Base-by-base conservation (phyloP, 768 basidiomycete species). In the Leccinum longicurvipes region DNA sequence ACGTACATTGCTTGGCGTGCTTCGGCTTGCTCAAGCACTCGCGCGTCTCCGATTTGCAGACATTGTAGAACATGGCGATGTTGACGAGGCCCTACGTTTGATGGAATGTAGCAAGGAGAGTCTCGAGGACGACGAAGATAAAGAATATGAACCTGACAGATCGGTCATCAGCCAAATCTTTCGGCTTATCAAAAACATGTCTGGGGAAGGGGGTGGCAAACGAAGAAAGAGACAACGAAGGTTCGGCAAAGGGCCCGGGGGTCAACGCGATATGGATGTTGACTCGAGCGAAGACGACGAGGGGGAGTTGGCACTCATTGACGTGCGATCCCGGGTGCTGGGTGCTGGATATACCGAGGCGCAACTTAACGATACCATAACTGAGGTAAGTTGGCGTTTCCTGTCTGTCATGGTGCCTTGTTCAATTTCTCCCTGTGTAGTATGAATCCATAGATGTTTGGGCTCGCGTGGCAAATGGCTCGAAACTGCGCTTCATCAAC, bases 51-150 rank as follows among this genome's bases (percentile, higher is more conserved):
- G 96, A 34, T 92, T 87, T 74, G 82, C 89, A 50, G 83, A 88
- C 64, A 75, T 75, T 2, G 97, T 98, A 39, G 85, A 85, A 48
- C 84, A 86, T 54, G 79, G 82, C 36, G 97, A 99, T 67, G 94
- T 99, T 12, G 94, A 98, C 66, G 97, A 98, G 73, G 97, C 97
- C 2, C 77, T 99, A 59, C 86, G 97, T 36, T 76, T 99, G 58
- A 98, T 99, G 95, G 93, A 94, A 56, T 93, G 91, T 63, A 93
- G 90, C 74, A 99, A 98, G 72, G 89, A 91, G 66, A 92, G 87
- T 65, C 75, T 99, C 62, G 79, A 85, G 53, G 91, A 95, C 45
- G 91, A 92, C 11, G 82, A 84, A 19, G 87, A 88, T 42, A 79
- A 79, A 44, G 87, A 84, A 31, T 74, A 76, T 27, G 87, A 88